Evolutionary conservation across 441 rosid species (phyloP).

Genomic region (Erodium chrysanthum): DNA sequence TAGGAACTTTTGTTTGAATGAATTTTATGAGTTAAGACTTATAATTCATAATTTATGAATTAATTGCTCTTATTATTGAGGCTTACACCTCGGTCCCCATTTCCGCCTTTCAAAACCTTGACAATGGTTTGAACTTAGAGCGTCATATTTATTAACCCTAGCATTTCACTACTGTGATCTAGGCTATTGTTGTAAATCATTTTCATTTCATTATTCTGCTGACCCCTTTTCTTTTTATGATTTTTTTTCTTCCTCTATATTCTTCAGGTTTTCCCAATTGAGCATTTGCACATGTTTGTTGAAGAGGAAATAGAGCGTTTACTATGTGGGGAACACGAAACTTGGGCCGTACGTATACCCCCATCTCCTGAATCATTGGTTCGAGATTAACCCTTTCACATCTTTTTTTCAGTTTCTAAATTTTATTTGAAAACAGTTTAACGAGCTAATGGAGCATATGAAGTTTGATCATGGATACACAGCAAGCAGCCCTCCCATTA

Average conservation of each 20-base stretch:
- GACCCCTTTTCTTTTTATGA: no score
- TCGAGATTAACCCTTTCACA: constrained; percentile 12
- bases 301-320: constrained; percentile 81
- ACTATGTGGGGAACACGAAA: constrained; percentile 77
- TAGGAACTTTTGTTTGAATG: no score
- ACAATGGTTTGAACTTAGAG: background rate
- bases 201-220: no score
- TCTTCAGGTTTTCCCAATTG: constrained; percentile 67
- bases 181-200: no score
- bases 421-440: constrained; percentile 38
- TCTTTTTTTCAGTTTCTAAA: background rate
- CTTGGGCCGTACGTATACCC: constrained; percentile 46
- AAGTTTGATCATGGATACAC: constrained; percentile 99
- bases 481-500: constrained; percentile 78
- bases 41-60: no score
- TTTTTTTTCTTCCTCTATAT: background rate
- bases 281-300: constrained; percentile 60
- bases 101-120: no score
- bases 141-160: no score
- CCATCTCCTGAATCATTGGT: background rate
- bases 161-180: no score
- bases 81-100: no score
- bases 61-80: no score
- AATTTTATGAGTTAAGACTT: no score
- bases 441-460: constrained; percentile 78